Base-by-base conservation (phyloP, 1,139 yeast genomes). In the Debaryomyces subglobosus region DNA sequence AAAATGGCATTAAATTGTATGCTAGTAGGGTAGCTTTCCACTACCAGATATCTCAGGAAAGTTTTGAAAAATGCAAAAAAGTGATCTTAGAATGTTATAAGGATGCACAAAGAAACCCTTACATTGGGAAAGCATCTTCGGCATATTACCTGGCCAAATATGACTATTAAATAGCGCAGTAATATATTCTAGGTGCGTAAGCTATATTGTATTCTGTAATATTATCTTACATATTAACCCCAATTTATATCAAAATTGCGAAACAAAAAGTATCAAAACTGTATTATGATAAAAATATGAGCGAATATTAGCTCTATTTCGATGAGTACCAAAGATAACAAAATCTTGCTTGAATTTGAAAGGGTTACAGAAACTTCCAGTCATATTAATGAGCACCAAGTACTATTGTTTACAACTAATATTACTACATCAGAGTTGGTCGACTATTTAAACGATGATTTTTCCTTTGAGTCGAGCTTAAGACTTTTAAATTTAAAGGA, bases 21-120 rank as follows among this genome's bases (percentile, higher is more conserved):
- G 65, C 70, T 3, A 63, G 64, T 35, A 61, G 80, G 47, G 53
- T 75, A 5, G 67, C 77, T 1, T 69, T 72, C 55, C 79, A 74
- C 52, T 72, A 67, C 55, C 80, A 74, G 53, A 59, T 68, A 16
- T 62, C 73, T 4, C 60, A 62, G 4, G 71, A 68, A 39, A 66
- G 74, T 34, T 54, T 73, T 27, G 67, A 65, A 35, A 56, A 53
- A 8, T 56, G 72, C 29, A 71, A 69, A 47, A 58, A 58, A 38
- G 67, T 67, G 3, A 57, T 74, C 8, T 46, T 62, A 20, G 72
- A 68, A 48, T 61, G 66, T 7, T 62, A 59, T 44, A 65, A 40
- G 21, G 29, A 40, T 20, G 20, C 43, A 27, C 13, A 20, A 15
- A 18, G 32, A 32, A 30, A 40, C 15, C 43, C 43, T 7, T 29